Percentiles rank a stretch among this genome's conserved stretches.
phyloP scores from a whole-genome alignment of 352 stramenopile genomes.

The Globisporangium apiculatum region DNA sequence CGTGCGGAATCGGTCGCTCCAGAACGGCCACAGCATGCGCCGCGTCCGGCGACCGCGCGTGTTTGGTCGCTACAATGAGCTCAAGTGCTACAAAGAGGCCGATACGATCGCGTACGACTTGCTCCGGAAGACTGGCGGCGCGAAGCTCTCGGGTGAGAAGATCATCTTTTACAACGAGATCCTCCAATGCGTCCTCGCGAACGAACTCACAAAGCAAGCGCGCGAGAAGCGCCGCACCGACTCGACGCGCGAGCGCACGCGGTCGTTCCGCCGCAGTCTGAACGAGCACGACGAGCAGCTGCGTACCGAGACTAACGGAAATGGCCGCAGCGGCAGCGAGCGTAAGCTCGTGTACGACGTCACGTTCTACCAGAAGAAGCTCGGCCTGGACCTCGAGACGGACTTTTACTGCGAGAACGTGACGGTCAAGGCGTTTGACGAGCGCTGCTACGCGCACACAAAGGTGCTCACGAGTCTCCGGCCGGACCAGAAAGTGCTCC shows the following conservation, averaged over 20 bases:
- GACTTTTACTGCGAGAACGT: slow-evolving; percentile 88
- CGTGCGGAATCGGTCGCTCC: slow-evolving; percentile 74
- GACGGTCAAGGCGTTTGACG: slow-evolving; percentile 74
- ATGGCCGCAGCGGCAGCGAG: slow-evolving; percentile 13
- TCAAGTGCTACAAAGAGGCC: slow-evolving; percentile 86
- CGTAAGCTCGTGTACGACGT: slow-evolving; percentile 76
- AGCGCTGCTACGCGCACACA: slow-evolving; percentile 33
- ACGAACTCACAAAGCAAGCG: slow-evolving; percentile 72
- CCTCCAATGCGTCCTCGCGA: slow-evolving; percentile 61
- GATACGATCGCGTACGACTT: slow-evolving; percentile 83
- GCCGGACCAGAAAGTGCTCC: slow-evolving; percentile 50
- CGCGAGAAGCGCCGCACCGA: slow-evolving; percentile 56
- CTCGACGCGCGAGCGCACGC: slow-evolving; percentile 52
- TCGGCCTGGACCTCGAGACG: slow-evolving; percentile 82
- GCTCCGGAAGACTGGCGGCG: slow-evolving; percentile 63
- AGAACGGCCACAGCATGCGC: slow-evolving; percentile 73
- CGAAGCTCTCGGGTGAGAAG: slow-evolving; percentile 68
- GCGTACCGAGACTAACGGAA: slow-evolving; percentile 5
- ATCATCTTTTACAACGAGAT: slow-evolving; percentile 88
- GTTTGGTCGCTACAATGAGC: slow-evolving; percentile 86
- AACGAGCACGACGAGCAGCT: slow-evolving; percentile 57
- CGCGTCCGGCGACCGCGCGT: slow-evolving; percentile 74
- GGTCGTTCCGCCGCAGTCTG: slow-evolving; percentile 56
- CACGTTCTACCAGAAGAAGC: slow-evolving; percentile 73
- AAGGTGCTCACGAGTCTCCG: slow-evolving; percentile 54